phyloP scores from a whole-genome alignment of 352 stramenopile species.

The Aphanomyces invadans region DNA sequence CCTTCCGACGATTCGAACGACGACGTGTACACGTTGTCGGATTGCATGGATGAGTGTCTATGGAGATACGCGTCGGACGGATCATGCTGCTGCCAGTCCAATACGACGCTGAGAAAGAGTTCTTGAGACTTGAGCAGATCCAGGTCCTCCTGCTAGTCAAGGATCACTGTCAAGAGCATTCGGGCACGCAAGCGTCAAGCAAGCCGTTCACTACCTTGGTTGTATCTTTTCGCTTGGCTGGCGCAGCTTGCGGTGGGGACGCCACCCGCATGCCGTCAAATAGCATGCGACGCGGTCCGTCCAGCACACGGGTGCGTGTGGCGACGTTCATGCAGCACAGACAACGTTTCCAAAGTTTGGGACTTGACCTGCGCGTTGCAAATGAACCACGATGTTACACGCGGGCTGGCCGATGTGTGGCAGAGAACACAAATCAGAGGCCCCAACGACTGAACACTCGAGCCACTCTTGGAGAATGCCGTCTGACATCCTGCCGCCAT shows the following conservation, averaged over 20 bases:
- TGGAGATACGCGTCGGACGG: not conserved
- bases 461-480: slow-evolving; percentile 7
- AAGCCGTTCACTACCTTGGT: not conserved
- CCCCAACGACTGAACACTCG: not conserved
- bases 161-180: not conserved
- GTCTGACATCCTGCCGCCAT: not conserved
- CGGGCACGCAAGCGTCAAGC: not conserved
- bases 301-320: not conserved
- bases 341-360: not conserved
- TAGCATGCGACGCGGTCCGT: not conserved
- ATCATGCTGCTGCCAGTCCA: slow-evolving; percentile 58
- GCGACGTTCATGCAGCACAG: slow-evolving; percentile 9
- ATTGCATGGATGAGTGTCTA: slow-evolving; percentile 1
- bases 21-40: slow-evolving; percentile 22
- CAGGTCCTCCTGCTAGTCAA: slow-evolving; percentile 4
- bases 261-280: slow-evolving; percentile 13
- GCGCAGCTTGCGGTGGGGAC: not conserved
- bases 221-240: not conserved
- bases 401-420: not conserved
- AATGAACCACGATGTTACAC: not conserved
- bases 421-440: not conserved
- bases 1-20: slow-evolving; percentile 32
- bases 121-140: slow-evolving; percentile 49
- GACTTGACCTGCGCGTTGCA: too few species aligned
- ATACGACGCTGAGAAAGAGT: slow-evolving; percentile 75